These are phyloP conservation scores for Jamesozyma rosinii DNA, from an alignment of 805 yeast genomes.

Conservation along the genomic window DNA sequence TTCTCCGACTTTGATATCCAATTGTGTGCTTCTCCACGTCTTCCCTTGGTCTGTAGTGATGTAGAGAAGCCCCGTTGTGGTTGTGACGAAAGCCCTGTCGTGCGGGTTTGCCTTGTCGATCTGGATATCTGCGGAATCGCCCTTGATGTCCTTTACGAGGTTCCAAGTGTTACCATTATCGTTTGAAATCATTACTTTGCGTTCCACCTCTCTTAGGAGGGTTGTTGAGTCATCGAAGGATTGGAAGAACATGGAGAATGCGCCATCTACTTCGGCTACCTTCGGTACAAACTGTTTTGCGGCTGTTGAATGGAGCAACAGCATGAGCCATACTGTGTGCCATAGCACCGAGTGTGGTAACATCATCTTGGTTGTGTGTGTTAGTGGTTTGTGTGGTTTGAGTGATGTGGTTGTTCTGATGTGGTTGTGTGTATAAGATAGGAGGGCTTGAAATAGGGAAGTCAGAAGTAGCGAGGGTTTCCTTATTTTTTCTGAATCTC, in stretches of 20 bases:
- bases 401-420: too few species aligned
- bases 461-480: too few species aligned
- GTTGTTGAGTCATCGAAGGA: conserved; percentile 46
- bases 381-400: neutral
- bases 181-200: conserved; percentile 31
- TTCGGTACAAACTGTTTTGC: conserved; percentile 16
- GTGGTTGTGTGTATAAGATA: too few species aligned
- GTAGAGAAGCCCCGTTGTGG: conserved; percentile 7
- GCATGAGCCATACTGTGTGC: neutral
- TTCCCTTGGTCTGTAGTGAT: conserved; percentile 26
- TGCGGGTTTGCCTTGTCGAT: conserved; percentile 12
- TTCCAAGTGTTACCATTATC: conserved; percentile 48
- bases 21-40: conserved; percentile 16
- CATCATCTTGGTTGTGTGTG: neutral
- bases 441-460: too few species aligned
- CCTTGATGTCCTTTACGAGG: conserved; percentile 5
- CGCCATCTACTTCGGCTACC: conserved; percentile 8
- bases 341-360: neutral
- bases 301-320: neutral
- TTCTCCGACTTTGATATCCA: neutral
- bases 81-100: conserved; percentile 17
- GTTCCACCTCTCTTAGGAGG: conserved; percentile 29
- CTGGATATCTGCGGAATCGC: conserved; percentile 1
- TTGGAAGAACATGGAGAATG: conserved; percentile 4
- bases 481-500: too few species aligned